Base-by-base conservation (phyloP, 148 eudicot species). In the Beta vulgaris region DNA sequence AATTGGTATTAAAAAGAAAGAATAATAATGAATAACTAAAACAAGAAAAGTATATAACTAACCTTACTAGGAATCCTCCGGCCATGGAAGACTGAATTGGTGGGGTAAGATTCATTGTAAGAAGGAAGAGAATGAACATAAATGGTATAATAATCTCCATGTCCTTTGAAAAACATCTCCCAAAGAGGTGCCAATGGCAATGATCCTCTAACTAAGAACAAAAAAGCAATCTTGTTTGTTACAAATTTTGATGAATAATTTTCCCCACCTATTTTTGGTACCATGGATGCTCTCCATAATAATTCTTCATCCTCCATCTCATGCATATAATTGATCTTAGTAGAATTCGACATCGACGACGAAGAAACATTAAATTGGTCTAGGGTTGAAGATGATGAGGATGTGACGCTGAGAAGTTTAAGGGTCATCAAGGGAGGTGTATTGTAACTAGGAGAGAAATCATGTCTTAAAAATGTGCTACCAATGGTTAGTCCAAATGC, bases 51-150 rank as follows among this genome's bases (percentile, higher is more conserved):
- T 8, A 12, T 18, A n/a, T 25, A 11, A 74, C 80, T 51, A 72
- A 88, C 97, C 97, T 90, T 82, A 76, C 92, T 90, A 19, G 87
- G 91, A 62, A 90, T 82, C 68, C 87, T 87, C 31, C 85, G 51
- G 26, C 87, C 90, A 69, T 83, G 80, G 73, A 92, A 92, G 25
- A 87, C 84, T 0, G 97, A 87, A 46, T 73, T 60, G 19, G 15
- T 36, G 0, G 90, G 73, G 21, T 68, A 68, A 12, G 79, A 73
- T 48, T 74, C 78, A 62, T 85, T 85, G 44, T 80, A 89, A 12
- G 81, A 74, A 3, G 93, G 97, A 62, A 61, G 70, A 62, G 93
- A 31, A 86, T 90, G 95, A 25, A 92, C 82, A 73, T 90, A 92
- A 57, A 92, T 86, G 5, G 89, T 76, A 67, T 78, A 92, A 37